Evolutionary conservation across 73 alveolate species (phyloP).

Genomic region (Tetrahymena thermophila): DNA sequence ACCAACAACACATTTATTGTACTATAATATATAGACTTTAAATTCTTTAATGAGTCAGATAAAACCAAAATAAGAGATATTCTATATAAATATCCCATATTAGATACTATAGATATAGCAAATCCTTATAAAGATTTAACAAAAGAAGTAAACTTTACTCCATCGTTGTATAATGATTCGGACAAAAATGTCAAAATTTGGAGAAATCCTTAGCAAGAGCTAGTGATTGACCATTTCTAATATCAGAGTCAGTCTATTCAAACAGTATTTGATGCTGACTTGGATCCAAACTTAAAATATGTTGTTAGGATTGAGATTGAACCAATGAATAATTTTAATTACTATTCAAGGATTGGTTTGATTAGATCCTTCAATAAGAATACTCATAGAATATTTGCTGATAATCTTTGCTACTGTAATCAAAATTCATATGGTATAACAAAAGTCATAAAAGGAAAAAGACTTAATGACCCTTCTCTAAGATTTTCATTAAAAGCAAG

Average conservation of each 20-base stretch:
- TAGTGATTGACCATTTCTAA: neutral
- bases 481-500: neutral
- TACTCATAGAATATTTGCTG: slow-evolving; percentile 1
- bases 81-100: neutral
- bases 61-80: neutral
- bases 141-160: neutral
- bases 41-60: neutral
- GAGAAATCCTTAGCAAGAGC: neutral
- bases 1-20: neutral
- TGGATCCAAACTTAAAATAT: neutral
- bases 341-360: neutral
- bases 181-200: neutral
- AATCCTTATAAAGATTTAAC: neutral
- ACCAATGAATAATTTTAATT: neutral
- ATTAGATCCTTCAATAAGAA: neutral
- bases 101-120: neutral
- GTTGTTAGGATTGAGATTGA: neutral
- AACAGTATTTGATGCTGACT: neutral
- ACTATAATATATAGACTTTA: neutral
- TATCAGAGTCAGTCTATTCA: neutral
- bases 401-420: neutral
- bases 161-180: neutral
- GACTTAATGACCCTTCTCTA: neutral
- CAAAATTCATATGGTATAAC: neutral
- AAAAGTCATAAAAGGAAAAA: neutral